A percentile compares a stretch with the other conserved stretches of the same genome.
Evolutionary conservation across 345 rosid species (phyloP).

Genomic region (Arabis hirsuta): DNA sequence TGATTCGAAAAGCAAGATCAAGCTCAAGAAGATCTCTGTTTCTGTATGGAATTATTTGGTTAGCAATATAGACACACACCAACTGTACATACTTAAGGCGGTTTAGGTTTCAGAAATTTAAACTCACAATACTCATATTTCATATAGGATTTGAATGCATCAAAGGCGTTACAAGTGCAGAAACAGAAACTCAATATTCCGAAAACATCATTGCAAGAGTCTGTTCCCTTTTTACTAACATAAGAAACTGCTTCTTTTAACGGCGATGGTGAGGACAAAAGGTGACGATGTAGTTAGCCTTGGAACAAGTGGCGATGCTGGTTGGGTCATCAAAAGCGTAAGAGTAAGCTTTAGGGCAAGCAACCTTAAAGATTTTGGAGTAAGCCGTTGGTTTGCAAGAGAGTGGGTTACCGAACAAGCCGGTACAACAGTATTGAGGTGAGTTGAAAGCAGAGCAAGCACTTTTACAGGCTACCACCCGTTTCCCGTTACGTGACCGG

Average conservation of each 20-base stretch:
- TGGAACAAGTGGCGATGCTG: conserved; percentile 79
- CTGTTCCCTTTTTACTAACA: not conserved
- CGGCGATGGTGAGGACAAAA: conserved; percentile 76
- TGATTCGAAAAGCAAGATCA: too few relatives aligned
- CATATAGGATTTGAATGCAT: not conserved
- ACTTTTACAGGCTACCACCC: conserved; percentile 89
- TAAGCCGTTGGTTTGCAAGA: conserved; percentile 92
- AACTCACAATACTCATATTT: not conserved
- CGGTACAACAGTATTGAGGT: conserved; percentile 91
- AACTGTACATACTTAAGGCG: not conserved
- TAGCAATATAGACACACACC: not conserved
- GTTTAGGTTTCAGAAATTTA: not conserved
- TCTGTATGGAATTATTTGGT: too few relatives aligned
- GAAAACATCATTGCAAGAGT: conserved; percentile 18
- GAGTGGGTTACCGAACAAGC: conserved; percentile 69
- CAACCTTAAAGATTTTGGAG: conserved; percentile 84
- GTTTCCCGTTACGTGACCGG: conserved; percentile 54
- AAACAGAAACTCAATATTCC: conserved; percentile 6
- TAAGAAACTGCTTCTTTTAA: not conserved
- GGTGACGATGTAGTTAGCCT: conserved; percentile 75
- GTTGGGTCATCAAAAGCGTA: conserved; percentile 96
- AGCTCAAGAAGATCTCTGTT: too few relatives aligned
- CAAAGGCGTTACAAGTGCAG: conserved; percentile 21
- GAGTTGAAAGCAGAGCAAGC: conserved; percentile 93
- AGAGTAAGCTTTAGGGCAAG: conserved; percentile 93